These are phyloP conservation scores for Sordariomycetes sp. DNA, from an alignment of 2,329 filamentous ascomycete genomes.

Conservation along the genomic window DNA sequence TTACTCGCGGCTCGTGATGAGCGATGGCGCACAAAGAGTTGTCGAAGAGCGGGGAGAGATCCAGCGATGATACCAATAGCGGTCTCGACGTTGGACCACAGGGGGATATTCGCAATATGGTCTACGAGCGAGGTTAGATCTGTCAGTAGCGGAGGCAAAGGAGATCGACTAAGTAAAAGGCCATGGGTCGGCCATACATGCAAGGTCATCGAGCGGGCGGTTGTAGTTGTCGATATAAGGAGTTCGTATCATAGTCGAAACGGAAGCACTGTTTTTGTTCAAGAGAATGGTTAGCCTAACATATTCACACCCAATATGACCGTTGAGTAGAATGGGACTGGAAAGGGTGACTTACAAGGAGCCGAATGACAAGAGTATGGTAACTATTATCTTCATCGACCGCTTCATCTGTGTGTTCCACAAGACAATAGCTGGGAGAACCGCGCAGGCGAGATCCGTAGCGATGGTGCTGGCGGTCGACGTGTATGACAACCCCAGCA, in stretches of 20 bases:
- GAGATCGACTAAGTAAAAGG: neutral
- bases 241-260: conserved; percentile 12
- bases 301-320: neutral
- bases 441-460: conserved; percentile 16
- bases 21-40: conserved; percentile 6
- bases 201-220: conserved; percentile 6
- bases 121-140: neutral
- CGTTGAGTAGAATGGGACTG: neutral
- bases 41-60: conserved; percentile 9
- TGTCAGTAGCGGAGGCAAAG: neutral
- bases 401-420: conserved; percentile 18
- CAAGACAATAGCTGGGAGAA: conserved; percentile 17
- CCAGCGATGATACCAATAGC: conserved; percentile 11
- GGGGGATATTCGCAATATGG: conserved; percentile 4
- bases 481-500: conserved; percentile 11
- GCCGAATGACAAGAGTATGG: conserved; percentile 9
- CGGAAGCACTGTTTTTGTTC: conserved; percentile 6
- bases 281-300: neutral
- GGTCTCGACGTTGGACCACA: conserved; percentile 12
- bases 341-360: conserved; percentile 7
- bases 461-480: conserved; percentile 17
- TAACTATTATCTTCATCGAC: conserved; percentile 8
- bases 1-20: neutral
- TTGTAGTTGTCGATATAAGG: conserved; percentile 11
- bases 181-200: too few species aligned